Conservation (phyloP, 1,139 yeast species). For the Pichia sp. region DNA sequence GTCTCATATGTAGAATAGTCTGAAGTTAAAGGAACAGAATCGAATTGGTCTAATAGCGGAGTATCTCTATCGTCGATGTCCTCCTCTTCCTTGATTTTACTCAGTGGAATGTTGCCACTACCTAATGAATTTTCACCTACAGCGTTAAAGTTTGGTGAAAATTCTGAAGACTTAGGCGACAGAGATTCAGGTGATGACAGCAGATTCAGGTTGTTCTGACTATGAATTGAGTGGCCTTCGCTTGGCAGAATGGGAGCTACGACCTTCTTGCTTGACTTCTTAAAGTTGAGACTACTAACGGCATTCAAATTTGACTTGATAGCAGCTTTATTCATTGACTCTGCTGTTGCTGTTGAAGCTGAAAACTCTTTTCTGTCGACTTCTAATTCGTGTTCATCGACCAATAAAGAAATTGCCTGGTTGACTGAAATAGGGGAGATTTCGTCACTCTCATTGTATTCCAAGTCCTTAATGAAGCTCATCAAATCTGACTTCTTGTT, state of each 20-base stretch:
- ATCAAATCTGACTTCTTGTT: slow-evolving; percentile 24
- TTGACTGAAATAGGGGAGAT: slow-evolving; percentile 42
- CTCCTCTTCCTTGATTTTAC: slow-evolving; percentile 22
- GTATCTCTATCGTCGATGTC: slow-evolving; percentile 3
- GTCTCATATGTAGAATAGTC: slow-evolving; percentile 4
- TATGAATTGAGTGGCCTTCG: slow-evolving; percentile 2
- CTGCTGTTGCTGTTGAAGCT: slow-evolving; percentile 6
- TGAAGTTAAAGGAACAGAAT: slow-evolving; percentile 5
- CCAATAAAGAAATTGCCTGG: slow-evolving; percentile 43
- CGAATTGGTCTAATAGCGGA: background rate
- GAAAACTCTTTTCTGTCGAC: slow-evolving; percentile 9
- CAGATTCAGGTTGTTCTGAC: background rate
- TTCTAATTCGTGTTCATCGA: slow-evolving; percentile 30
- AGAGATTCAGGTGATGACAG: slow-evolving; percentile 26
- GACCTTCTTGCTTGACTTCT: background rate
- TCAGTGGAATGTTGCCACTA: slow-evolving; percentile 6
- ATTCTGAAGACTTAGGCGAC: slow-evolving; percentile 23
- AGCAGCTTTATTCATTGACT: slow-evolving; percentile 6
- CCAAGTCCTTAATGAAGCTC: slow-evolving; percentile 22
- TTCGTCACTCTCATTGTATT: slow-evolving; percentile 23
- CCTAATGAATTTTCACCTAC: background rate
- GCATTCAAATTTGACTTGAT: slow-evolving; percentile 1
- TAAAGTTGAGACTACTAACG: background rate
- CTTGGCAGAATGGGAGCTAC: slow-evolving; percentile 9
- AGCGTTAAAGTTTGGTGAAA: slow-evolving; percentile 16